Evolutionary conservation across 2,329 filamentous ascomycete genomes (phyloP), one percentile per base, ranked within the genome.

Genomic region (Epichloe sylvatica): DNA sequence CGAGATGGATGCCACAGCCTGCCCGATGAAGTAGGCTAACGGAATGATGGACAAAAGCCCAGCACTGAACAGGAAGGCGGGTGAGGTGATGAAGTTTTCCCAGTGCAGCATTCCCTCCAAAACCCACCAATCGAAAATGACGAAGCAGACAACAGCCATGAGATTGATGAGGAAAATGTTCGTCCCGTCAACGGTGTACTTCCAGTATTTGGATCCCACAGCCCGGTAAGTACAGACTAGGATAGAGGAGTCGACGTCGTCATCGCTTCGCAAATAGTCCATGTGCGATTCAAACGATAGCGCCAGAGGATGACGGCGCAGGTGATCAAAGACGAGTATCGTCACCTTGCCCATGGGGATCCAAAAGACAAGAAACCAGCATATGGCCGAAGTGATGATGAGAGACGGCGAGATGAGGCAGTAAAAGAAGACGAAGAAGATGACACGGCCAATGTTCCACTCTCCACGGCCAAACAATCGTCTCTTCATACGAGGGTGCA

Each of bases 111-210:
- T 67, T 15, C 81, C 35, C 35, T 81, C 76, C 25, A 98, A 72
- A 23, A 98, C 74, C 52, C 81, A 81, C 75, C 91, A 97, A 71
- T 98, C 92, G 56, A 94, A 80, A 54, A 98, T 94, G 60, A 91
- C 86, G 62, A 98, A 96, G 23, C 86, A 71, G n/a, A 98, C 92
- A 17, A 98, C 79, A 12, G 81, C 84, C 70, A 97, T 87, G 51
- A 98, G 77, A 64, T 98, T 98, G 73, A 98, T 96, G 56, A 98
- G 80, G 70, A 98, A 97, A 62, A 98, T 94, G 68, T 98, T 98
- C 53, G 92, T 98, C 49, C 92, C 94, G 62, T 98, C 92, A 51
- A 98, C 76, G 4, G 92, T 98, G 69, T 98, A 98, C 69, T 98
- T 98, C 91, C 94, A 98, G 72, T 98, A 98, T 66, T 91, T 91